Evolutionary conservation across 1,284 basidiomycete genomes (phyloP).

Genomic region (Ceratobasidium sp.): DNA sequence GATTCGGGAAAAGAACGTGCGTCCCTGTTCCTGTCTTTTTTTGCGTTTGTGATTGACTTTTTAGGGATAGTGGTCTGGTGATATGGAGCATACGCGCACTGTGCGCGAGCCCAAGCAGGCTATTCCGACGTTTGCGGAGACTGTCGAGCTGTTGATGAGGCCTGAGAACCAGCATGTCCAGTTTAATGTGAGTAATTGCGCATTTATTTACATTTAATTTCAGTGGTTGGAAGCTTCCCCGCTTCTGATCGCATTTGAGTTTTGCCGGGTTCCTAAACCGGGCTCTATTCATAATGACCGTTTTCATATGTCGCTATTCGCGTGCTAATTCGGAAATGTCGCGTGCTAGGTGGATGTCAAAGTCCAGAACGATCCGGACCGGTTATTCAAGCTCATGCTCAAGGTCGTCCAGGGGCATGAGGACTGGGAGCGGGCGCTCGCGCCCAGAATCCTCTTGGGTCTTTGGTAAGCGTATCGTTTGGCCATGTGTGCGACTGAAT

Average conservation of each 20-base stretch:
- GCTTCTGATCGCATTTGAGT: too few relatives aligned
- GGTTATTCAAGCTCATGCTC: slow-evolving; percentile 89
- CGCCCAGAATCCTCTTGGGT: slow-evolving; percentile 89
- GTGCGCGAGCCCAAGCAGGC: slow-evolving; percentile 82
- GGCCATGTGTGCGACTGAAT: background rate
- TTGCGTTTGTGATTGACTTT: slow-evolving; percentile 47
- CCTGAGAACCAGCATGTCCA: slow-evolving; percentile 86
- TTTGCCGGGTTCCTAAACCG: too few relatives aligned
- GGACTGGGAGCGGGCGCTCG: slow-evolving; percentile 82
- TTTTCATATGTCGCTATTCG: background rate
- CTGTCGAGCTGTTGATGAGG: slow-evolving; percentile 84
- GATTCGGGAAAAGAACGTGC: slow-evolving; percentile 56
- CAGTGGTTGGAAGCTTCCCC: too few relatives aligned
- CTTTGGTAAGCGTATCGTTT: slow-evolving; percentile 54
- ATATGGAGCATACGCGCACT: slow-evolving; percentile 87
- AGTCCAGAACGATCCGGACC: slow-evolving; percentile 88
- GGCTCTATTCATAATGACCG: background rate
- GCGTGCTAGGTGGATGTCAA: slow-evolving; percentile 82
- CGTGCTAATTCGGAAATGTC: too few relatives aligned
- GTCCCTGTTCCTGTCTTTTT: slow-evolving; percentile 49
- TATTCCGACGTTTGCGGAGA: slow-evolving; percentile 89
- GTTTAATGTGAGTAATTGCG: slow-evolving; percentile 69
- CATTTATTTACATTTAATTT: too few relatives aligned
- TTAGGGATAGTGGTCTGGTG: slow-evolving; percentile 75
- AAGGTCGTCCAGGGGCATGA: slow-evolving; percentile 74